A percentile compares a stretch with the other conserved stretches of the same genome.
Evolutionary conservation across 495 filamentous ascomycete genomes (phyloP).

Genomic region (Penicillium egyptiacum): DNA sequence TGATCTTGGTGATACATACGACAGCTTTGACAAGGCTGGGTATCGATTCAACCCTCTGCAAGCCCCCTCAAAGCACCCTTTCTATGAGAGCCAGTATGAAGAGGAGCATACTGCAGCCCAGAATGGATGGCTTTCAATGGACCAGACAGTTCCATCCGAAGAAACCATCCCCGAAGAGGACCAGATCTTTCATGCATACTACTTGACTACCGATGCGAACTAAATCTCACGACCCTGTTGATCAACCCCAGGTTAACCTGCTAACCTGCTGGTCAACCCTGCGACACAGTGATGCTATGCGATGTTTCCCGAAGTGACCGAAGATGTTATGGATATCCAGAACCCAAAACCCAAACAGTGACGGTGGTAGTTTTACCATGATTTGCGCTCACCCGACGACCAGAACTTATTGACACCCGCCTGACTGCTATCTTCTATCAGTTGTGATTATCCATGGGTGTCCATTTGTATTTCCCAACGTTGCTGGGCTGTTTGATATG

Average conservation of each 20-base stretch:
- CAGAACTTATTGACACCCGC: neutral
- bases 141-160: slow-evolving; percentile 29
- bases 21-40: slow-evolving; percentile 29
- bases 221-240: slow-evolving; percentile 10
- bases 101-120: slow-evolving; percentile 5
- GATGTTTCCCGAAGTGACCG: neutral
- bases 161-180: slow-evolving; percentile 38
- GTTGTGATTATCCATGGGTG: neutral
- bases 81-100: slow-evolving; percentile 23
- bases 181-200: slow-evolving; percentile 34
- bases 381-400: slow-evolving; percentile 9
- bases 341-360: neutral
- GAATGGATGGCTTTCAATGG: slow-evolving; percentile 12
- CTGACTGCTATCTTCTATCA: slow-evolving; percentile 6
- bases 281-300: neutral
- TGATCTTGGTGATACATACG: slow-evolving; percentile 32
- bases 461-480: slow-evolving; percentile 6
- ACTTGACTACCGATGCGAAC: slow-evolving; percentile 31
- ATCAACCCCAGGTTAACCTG: neutral
- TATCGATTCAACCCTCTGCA: slow-evolving; percentile 44
- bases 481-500: slow-evolving; percentile 8
- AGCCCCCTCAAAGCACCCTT: slow-evolving; percentile 22
- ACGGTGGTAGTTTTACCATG: slow-evolving; percentile 9
- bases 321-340: slow-evolving; percentile 4
- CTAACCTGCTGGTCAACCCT: neutral